These are phyloP conservation scores for Agroathelia rolfsii DNA, from an alignment of 1,284 basidiomycete genomes.

Conservation along the genomic window DNA sequence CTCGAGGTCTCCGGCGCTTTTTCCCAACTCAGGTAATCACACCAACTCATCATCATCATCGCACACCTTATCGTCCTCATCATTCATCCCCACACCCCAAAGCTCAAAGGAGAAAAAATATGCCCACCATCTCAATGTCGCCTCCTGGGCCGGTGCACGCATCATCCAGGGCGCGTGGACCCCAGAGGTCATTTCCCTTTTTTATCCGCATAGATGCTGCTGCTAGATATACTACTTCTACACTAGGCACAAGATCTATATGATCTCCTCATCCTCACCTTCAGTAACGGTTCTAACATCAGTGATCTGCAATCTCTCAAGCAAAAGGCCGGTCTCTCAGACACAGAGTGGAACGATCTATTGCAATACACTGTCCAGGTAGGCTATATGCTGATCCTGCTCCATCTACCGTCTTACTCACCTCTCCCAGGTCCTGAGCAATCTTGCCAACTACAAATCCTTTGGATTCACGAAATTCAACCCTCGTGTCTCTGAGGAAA, in stretches of 20 bases:
- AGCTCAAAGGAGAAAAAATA: slow-evolving; percentile 38
- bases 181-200: slow-evolving; percentile 33
- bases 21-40: slow-evolving; percentile 47
- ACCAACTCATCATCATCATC: slow-evolving; percentile 1
- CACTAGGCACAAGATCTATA: slow-evolving; percentile 38
- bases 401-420: slow-evolving; percentile 5
- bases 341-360: slow-evolving; percentile 57
- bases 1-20: slow-evolving; percentile 59
- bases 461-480: slow-evolving; percentile 46
- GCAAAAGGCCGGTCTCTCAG: slow-evolving; percentile 37
- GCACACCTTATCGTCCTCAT: slow-evolving; percentile 3
- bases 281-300: slow-evolving; percentile 51
- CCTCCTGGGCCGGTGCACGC: slow-evolving; percentile 39
- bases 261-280: slow-evolving; percentile 58
- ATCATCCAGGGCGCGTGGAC: slow-evolving; percentile 52
- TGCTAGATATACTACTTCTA: neutral
- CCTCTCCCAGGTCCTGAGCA: slow-evolving; percentile 29
- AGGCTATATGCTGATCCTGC: slow-evolving; percentile 16
- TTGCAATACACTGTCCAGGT: slow-evolving; percentile 70
- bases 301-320: slow-evolving; percentile 47
- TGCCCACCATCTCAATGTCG: slow-evolving; percentile 31
- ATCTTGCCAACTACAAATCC: slow-evolving; percentile 37
- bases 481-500: slow-evolving; percentile 30
- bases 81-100: slow-evolving; percentile 1
- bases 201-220: too few species aligned